A percentile compares a stretch with the other conserved stretches of the same genome.
Conservation (phyloP, 1,284 basidiomycete species). For the Peniophora sp. region DNA sequence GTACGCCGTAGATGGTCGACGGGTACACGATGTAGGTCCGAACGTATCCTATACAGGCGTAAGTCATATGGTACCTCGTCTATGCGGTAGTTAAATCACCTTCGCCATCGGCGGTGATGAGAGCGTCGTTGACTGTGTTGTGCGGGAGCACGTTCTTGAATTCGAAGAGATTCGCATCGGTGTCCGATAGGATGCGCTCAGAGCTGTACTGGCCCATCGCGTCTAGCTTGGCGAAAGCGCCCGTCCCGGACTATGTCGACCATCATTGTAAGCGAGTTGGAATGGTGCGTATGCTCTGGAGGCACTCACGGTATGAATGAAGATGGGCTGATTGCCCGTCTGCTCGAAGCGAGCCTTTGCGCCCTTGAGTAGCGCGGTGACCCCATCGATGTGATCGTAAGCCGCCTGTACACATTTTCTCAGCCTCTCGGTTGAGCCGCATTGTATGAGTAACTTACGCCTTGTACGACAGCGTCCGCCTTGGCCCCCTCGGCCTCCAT, state of each 20-base stretch:
- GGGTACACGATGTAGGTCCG: conserved; percentile 40
- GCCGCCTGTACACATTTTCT: conserved; percentile 31
- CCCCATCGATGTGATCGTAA: conserved; percentile 32
- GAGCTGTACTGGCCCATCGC: no score
- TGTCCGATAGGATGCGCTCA: no score
- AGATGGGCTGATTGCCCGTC: conserved; percentile 28
- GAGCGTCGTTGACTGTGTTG: neutral
- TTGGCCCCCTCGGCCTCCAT: conserved; percentile 29
- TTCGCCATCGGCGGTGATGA: conserved; percentile 34
- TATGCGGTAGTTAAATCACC: conserved; percentile 15
- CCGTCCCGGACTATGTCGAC: no score
- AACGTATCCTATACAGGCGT: conserved; percentile 31
- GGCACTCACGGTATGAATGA: conserved; percentile 41
- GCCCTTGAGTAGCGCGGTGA: conserved; percentile 35
- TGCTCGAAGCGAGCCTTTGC: conserved; percentile 28
- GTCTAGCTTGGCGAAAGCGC: no score
- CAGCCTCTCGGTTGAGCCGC: no score
- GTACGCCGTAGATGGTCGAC: conserved; percentile 39
- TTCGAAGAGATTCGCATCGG: no score
- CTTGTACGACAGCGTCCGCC: conserved; percentile 40
- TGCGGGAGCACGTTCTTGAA: neutral
- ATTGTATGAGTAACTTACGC: conserved; percentile 32
- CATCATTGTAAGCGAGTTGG: no score
- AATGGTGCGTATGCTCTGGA: no score
- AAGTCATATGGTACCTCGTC: neutral